Evolutionary conservation across 2,329 filamentous ascomycete species (phyloP).

Genomic region (Trichoderma sp.): DNA sequence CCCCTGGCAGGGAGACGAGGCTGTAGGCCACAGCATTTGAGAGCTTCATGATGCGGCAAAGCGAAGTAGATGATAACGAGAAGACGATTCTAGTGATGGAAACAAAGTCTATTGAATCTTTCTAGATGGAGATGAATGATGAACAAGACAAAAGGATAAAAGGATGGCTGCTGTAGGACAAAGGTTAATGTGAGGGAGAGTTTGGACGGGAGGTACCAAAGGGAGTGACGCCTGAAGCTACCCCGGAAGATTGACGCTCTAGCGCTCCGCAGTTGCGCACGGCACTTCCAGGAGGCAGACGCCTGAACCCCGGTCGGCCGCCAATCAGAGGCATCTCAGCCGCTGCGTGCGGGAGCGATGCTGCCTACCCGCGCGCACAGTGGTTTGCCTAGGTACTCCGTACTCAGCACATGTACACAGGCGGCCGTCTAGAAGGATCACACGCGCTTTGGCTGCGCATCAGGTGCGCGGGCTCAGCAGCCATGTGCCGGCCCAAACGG

Average conservation of each 20-base stretch:
- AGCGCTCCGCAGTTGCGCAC: background rate
- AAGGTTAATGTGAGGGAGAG: background rate
- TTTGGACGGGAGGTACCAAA: background rate
- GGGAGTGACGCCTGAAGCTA: conserved; percentile 16
- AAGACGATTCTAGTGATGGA: background rate
- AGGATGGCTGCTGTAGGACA: conserved; percentile 5
- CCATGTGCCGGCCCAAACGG: conserved; percentile 21
- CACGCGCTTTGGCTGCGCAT: conserved; percentile 6
- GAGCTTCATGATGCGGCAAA: conserved; percentile 40
- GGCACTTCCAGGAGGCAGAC: background rate
- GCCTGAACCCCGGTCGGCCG: background rate
- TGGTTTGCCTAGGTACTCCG: no score
- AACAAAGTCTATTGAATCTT: background rate
- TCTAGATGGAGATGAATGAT: background rate
- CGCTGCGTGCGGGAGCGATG: conserved; percentile 8
- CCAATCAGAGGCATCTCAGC: conserved; percentile 19
- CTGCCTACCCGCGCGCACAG: background rate
- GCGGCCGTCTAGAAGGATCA: background rate
- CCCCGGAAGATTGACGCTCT: conserved; percentile 9
- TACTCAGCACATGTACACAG: background rate
- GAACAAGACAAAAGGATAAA: background rate
- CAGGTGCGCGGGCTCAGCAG: conserved; percentile 5
- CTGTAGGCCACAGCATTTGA: conserved; percentile 38
- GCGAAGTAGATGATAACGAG: background rate
- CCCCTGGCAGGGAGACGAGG: conserved; percentile 42